Evolutionary conservation across 352 stramenopile genomes (phyloP).

Genomic region (Globisporangium nunn): DNA sequence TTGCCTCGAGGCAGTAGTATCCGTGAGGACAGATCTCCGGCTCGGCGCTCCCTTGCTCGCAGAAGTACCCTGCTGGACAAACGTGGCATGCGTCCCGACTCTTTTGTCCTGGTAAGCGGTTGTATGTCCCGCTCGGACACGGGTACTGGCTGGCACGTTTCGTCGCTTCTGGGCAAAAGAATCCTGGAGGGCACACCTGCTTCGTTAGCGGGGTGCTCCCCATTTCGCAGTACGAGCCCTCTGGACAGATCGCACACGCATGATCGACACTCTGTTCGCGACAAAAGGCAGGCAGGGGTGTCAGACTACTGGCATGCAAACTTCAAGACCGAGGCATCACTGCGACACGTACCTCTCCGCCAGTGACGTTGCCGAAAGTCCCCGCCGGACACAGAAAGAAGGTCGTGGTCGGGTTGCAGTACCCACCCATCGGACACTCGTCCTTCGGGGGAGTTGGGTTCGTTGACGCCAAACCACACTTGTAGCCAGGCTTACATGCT

Average conservation of each 20-base stretch:
- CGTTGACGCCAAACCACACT: constrained; percentile 71
- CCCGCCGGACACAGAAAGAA: constrained; percentile 84
- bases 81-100: constrained; percentile 38
- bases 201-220: constrained; percentile 55
- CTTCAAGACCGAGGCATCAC: neutral
- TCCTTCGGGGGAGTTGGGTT: constrained; percentile 71
- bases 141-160: constrained; percentile 60
- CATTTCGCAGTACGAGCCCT: constrained; percentile 78
- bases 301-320: neutral
- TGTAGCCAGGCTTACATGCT: constrained; percentile 64
- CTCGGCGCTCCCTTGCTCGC: constrained; percentile 33
- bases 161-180: constrained; percentile 65
- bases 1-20: constrained; percentile 80
- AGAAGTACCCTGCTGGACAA: constrained; percentile 66
- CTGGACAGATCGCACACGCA: constrained; percentile 62
- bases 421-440: constrained; percentile 85
- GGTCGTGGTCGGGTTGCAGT: constrained; percentile 80
- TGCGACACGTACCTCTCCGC: constrained; percentile 42
- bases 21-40: constrained; percentile 62
- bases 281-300: neutral
- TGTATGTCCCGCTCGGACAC: constrained; percentile 87
- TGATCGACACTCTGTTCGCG: constrained; percentile 61
- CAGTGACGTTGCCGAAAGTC: constrained; percentile 81
- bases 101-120: constrained; percentile 36
- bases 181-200: constrained; percentile 56